phyloP scores from a whole-genome alignment of 768 basidiomycete species.

The Termitomyces sp. region DNA sequence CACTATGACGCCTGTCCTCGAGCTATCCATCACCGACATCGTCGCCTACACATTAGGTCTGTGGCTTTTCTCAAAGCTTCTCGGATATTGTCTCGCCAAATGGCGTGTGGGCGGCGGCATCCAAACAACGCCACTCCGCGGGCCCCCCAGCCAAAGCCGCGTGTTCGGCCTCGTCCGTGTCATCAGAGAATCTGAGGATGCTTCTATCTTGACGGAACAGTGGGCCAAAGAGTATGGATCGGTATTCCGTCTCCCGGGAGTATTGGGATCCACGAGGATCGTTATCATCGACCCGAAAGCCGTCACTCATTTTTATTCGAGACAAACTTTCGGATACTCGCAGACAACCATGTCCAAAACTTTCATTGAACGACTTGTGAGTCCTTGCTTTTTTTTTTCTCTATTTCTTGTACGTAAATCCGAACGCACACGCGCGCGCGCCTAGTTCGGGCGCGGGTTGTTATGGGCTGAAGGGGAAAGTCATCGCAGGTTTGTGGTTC shows the following conservation, averaged over 20 bases:
- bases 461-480: slow-evolving; percentile 39
- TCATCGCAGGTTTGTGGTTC: slow-evolving; percentile 33
- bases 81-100: background rate
- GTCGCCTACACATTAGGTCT: slow-evolving; percentile 1
- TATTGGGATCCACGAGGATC: slow-evolving; percentile 27
- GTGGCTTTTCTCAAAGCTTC: slow-evolving; percentile 4
- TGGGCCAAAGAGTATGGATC: slow-evolving; percentile 46
- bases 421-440: no score
- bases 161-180: slow-evolving; percentile 33
- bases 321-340: slow-evolving; percentile 44
- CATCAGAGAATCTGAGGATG: slow-evolving; percentile 22
- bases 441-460: slow-evolving; percentile 33
- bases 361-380: slow-evolving; percentile 34
- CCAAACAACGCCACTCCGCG: slow-evolving; percentile 29
- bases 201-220: slow-evolving; percentile 30
- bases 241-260: slow-evolving; percentile 33
- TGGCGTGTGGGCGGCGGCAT: slow-evolving; percentile 3
- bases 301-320: slow-evolving; percentile 41
- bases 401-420: no score
- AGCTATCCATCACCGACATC: slow-evolving; percentile 4
- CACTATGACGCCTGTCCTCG: background rate
- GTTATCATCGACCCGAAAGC: slow-evolving; percentile 46
- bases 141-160: slow-evolving; percentile 35
- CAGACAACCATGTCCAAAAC: slow-evolving; percentile 27
- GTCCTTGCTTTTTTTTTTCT: slow-evolving; percentile 1